These are phyloP conservation scores for Solanum sparsipilum DNA, from an alignment of 257 asterid species.

Conservation along the genomic window DNA sequence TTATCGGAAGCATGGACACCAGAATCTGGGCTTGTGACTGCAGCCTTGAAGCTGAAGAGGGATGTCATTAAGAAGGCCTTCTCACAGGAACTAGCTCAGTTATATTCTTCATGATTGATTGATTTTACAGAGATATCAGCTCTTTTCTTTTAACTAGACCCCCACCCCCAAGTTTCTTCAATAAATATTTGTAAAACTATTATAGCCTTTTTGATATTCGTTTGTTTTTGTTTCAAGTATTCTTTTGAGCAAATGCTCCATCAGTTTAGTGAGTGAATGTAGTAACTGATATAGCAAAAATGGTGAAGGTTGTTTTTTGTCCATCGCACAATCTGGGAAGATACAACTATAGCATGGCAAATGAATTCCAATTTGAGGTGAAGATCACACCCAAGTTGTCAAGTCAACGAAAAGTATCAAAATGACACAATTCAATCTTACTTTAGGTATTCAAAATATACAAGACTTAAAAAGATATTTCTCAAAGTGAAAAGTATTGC, in stretches of 20 bases:
- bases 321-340: neutral
- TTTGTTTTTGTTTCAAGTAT: neutral
- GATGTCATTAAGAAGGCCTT: constrained; percentile 58
- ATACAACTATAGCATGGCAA: neutral
- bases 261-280: neutral
- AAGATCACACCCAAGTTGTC: too few relatives aligned
- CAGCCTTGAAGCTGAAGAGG: constrained; percentile 44
- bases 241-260: neutral
- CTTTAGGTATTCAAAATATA: too few relatives aligned
- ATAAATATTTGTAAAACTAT: neutral
- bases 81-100: constrained; percentile 53
- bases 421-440: too few relatives aligned
- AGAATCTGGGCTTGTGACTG: constrained; percentile 46
- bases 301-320: neutral
- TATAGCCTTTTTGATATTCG: neutral
- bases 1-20: constrained; percentile 45
- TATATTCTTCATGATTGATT: constrained; percentile 48
- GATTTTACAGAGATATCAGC: neutral
- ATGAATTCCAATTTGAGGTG: neutral
- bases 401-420: too few relatives aligned
- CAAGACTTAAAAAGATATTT: too few relatives aligned
- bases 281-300: neutral
- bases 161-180: neutral
- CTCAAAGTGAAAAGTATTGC: too few relatives aligned
- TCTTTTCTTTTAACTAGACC: neutral